Conservation (phyloP, 2,329 filamentous ascomycete species). For the Pestalotiopsis sp. region DNA sequence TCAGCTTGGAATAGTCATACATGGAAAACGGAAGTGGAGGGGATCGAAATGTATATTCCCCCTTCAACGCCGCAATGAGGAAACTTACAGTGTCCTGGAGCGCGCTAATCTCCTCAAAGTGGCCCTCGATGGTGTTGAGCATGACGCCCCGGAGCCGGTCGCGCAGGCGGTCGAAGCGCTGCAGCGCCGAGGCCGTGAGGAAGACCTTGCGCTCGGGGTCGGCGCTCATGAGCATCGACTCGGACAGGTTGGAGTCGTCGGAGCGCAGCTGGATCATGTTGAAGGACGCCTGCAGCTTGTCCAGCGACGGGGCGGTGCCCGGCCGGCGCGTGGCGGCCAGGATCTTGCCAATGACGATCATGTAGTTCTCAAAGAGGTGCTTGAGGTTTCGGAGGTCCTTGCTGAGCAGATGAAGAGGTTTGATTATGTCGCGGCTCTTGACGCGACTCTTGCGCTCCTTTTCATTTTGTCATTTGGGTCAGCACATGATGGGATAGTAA, state of each 20-base stretch:
- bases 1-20: no score
- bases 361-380: conserved; percentile 63
- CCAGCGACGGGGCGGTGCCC: conserved; percentile 1
- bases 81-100: conserved; percentile 65
- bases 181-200: conserved; percentile 49
- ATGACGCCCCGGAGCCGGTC: conserved; percentile 64
- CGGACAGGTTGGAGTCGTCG: conserved; percentile 1
- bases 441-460: conserved; percentile 36
- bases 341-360: conserved; percentile 61
- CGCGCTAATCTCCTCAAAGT: conserved; percentile 70
- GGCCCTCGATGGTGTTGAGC: conserved; percentile 63
- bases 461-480: background rate
- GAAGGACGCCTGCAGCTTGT: conserved; percentile 7
- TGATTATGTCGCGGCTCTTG: conserved; percentile 57
- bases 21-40: no score
- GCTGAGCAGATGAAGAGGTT: conserved; percentile 60
- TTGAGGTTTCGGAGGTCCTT: conserved; percentile 63
- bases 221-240: background rate
- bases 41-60: no score
- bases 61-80: no score
- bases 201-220: conserved; percentile 25
- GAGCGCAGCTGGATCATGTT: background rate
- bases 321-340: conserved; percentile 40
- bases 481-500: background rate
- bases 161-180: conserved; percentile 61